Base-by-base conservation (phyloP, 352 stramenopile species). In the Pythium aquatile region DNA sequence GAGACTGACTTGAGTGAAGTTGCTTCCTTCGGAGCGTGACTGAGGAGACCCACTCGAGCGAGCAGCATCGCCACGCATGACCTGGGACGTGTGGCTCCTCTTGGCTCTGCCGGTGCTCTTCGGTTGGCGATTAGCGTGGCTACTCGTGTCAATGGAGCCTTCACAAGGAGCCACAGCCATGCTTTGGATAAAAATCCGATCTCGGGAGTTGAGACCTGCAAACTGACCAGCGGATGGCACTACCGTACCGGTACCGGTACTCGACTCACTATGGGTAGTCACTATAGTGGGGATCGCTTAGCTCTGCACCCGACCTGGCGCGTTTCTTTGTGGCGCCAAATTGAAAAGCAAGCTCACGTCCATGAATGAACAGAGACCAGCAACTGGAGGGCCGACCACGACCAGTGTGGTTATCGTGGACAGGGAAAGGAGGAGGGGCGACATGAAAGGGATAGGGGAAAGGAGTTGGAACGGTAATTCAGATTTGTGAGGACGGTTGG, bases 251-350 rank as follows among this genome's bases (percentile, higher is more conserved):
- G 20, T 24, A 24, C 20, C 20, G 20, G 20, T 24, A 24, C 20
- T 24, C 20, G 20, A 24, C 20, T 24, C 20, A 24, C 20, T 24
- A 24, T 24, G 20, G 20, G 20, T 24, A 24, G 20, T 49, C 42
- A 49, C 17, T 49, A 4, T 8, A 49, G 16, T 47, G 62, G 62
- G 62, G 55, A 54, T 60, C 30, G 53, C 61, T 68, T 68, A 54
- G 61, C 61, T 68, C 51, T 53, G 42, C 24, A 33, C 61, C 61
- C 53, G 24, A 39, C 16, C 3, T 2, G n/a, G 20, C 39, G 46
- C 62, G 47, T 69, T 59, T 69, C 62, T 69, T 69, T 69, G 62
- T 63, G 44, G 53, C 53, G 29, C 29, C 7, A 49, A 17, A 24
- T 49, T 49, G 42, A 28, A 28, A 24, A 49, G 17, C 16, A 24